Evolutionary conservation across 2,329 filamentous ascomycete species (phyloP).

Genomic region (Penicillium sp.): DNA sequence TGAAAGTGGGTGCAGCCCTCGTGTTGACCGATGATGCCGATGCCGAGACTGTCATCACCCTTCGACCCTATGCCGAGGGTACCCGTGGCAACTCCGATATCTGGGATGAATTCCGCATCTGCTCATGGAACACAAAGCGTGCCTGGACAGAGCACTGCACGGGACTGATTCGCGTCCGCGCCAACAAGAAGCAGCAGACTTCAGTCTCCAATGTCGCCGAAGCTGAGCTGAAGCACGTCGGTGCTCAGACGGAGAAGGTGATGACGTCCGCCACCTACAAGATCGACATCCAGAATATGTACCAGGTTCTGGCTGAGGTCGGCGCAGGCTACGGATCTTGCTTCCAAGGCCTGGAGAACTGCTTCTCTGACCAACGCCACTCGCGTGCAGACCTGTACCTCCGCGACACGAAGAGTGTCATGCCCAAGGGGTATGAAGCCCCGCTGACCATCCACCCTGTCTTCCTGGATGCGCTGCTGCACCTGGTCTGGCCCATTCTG

Average conservation of each 20-base stretch:
- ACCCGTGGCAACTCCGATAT: constrained; percentile 31
- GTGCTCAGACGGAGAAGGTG: constrained; percentile 5
- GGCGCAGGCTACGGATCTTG: constrained; percentile 50
- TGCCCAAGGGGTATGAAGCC: constrained; percentile 46
- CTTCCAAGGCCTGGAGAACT: constrained; percentile 50
- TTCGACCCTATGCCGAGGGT: constrained; percentile 39
- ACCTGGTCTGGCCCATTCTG: constrained; percentile 32
- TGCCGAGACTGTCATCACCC: constrained; percentile 48
- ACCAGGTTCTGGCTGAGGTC: constrained; percentile 43
- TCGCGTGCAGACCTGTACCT: constrained; percentile 35
- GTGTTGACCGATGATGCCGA: constrained; percentile 46
- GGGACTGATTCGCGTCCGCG: constrained; percentile 24
- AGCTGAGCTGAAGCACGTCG: constrained; percentile 10
- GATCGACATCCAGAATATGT: constrained; percentile 40
- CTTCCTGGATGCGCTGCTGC: constrained; percentile 41
- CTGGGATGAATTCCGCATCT: constrained; percentile 28
- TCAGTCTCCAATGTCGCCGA: constrained; percentile 15
- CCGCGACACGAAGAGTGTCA: constrained; percentile 42
- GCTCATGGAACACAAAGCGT: constrained; percentile 23
- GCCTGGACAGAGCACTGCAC: constrained; percentile 28
- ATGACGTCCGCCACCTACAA: constrained; percentile 13
- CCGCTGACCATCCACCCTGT: constrained; percentile 45
- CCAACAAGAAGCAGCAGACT: constrained; percentile 15
- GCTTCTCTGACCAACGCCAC: constrained; percentile 35
- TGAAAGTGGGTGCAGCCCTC: constrained; percentile 46